Evolutionary conservation across 306 rosid species (phyloP).

Genomic region (Trichosanthes truncata): DNA sequence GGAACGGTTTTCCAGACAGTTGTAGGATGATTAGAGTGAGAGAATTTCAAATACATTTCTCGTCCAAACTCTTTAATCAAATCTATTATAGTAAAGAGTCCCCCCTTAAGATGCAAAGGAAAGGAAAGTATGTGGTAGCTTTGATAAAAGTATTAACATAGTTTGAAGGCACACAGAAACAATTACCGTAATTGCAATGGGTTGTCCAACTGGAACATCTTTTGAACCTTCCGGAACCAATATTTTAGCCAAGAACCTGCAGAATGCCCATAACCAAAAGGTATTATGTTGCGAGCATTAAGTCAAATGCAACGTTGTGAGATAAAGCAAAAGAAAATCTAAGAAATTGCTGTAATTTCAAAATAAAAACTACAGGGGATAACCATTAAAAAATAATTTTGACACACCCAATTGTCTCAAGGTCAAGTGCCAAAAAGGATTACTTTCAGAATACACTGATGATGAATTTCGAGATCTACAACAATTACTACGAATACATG

Average conservation of each 20-base stretch:
- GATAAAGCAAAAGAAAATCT: background rate
- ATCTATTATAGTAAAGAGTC: background rate
- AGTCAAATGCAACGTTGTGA: background rate
- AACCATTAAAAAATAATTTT: background rate
- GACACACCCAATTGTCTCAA: background rate
- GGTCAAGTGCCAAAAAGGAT: background rate
- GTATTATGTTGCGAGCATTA: background rate
- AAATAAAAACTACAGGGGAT: background rate
- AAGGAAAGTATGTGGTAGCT: background rate
- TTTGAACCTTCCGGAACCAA: constrained; percentile 66
- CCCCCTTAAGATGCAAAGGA: background rate
- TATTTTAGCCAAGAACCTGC: constrained; percentile 87
- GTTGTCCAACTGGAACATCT: constrained; percentile 6
- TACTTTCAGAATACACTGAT: background rate
- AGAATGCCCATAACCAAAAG: constrained; percentile 19
- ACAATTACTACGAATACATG: background rate
- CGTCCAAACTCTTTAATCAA: background rate
- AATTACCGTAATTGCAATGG: constrained; percentile 30
- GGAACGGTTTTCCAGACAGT: background rate
- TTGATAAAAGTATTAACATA: background rate
- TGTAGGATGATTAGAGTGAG: background rate
- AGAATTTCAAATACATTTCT: background rate
- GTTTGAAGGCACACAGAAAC: constrained; percentile 3
- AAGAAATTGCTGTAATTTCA: background rate
- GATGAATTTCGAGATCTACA: background rate